These are phyloP conservation scores for Protomyces pachydermus DNA, from an alignment of 1,139 yeast genomes.

Conservation along the genomic window DNA sequence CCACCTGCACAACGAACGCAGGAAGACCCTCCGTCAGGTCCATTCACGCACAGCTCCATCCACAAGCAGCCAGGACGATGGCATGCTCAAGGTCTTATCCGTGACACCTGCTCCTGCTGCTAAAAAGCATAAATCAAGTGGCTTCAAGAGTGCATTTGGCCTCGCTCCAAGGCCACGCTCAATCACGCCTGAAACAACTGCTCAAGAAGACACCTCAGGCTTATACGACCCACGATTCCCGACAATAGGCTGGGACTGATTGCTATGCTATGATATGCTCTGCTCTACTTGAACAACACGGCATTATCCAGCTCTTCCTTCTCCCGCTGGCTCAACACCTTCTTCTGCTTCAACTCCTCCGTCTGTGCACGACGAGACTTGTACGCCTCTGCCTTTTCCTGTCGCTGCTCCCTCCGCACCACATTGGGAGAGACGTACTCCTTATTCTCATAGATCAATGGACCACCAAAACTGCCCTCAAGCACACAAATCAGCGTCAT, in stretches of 20 bases:
- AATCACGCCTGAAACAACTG: neutral
- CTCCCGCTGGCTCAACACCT: constrained; percentile 6
- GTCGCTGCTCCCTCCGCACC: constrained; percentile 82
- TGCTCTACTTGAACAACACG: constrained; percentile 13
- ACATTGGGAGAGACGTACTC: constrained; percentile 95
- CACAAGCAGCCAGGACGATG: neutral
- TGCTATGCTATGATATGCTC: neutral
- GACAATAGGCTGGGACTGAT: neutral
- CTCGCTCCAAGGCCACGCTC: neutral
- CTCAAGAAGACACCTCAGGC: neutral
- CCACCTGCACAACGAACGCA: constrained; percentile 20
- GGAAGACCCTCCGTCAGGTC: constrained; percentile 3
- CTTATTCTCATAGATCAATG: constrained; percentile 93
- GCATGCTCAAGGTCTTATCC: neutral
- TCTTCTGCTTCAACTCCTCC: constrained; percentile 9
- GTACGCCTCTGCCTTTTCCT: constrained; percentile 76
- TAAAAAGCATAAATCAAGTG: constrained; percentile 1
- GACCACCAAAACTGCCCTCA: constrained; percentile 98
- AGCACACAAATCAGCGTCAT: constrained; percentile 84
- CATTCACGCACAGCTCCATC: neutral
- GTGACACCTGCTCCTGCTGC: neutral
- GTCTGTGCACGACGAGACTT: constrained; percentile 33
- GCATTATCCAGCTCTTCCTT: constrained; percentile 22
- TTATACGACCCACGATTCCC: neutral
- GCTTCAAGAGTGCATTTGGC: constrained; percentile 18